Conservation (phyloP, 768 basidiomycete genomes). For the Russula compacta region DNA sequence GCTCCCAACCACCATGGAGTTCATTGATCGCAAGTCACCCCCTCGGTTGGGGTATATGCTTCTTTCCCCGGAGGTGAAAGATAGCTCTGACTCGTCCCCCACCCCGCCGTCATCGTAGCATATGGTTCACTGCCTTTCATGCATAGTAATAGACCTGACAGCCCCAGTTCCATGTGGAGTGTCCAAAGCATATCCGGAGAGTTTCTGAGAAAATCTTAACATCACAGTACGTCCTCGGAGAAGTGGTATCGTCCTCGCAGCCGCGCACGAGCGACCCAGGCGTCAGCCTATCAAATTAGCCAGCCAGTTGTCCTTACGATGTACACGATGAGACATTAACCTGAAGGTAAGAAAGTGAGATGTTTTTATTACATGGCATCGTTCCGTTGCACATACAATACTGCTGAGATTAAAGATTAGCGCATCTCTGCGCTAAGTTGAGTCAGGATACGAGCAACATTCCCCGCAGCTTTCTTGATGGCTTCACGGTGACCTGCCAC, state of each 20-base stretch:
- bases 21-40: slow-evolving; percentile 58
- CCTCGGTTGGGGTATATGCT: slow-evolving; percentile 68
- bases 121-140: neutral
- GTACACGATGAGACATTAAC: neutral
- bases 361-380: neutral
- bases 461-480: slow-evolving; percentile 32
- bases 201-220: neutral
- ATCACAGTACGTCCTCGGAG: neutral
- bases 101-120: slow-evolving; percentile 1
- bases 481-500: slow-evolving; percentile 25
- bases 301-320: neutral
- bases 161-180: neutral
- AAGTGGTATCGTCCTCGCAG: neutral
- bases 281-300: neutral
- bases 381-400: neutral
- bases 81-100: neutral
- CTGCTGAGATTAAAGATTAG: neutral
- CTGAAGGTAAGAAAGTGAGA: neutral
- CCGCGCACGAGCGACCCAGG: neutral
- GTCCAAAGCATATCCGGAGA: neutral
- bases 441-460: slow-evolving; percentile 35
- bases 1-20: slow-evolving; percentile 82
- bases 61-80: slow-evolving; percentile 24
- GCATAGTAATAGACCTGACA: neutral
- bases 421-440: slow-evolving; percentile 22